Evolutionary conservation across 1,284 basidiomycete genomes (phyloP).

Genomic region (Porogramme epimiltina): DNA sequence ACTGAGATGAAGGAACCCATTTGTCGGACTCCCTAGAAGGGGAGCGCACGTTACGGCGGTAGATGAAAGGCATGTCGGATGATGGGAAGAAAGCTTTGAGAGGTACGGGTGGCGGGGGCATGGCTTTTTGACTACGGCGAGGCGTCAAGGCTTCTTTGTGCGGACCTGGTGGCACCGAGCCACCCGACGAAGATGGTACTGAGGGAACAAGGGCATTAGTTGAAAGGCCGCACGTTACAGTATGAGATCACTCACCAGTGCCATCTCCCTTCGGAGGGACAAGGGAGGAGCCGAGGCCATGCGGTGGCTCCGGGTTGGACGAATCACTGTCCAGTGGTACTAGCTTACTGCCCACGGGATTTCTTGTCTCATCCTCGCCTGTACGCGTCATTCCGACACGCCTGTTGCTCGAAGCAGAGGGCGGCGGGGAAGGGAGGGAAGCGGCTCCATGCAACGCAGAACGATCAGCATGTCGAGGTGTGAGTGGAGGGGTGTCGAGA

Average conservation of each 20-base stretch:
- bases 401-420: constrained; percentile 4
- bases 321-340: too few species aligned
- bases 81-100: constrained; percentile 3
- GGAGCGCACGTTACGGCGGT: neutral
- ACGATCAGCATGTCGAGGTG: constrained; percentile 1
- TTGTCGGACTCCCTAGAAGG: constrained; percentile 4
- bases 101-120: constrained; percentile 16
- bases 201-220: neutral
- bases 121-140: constrained; percentile 2
- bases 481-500: constrained; percentile 2
- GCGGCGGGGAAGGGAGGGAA: constrained; percentile 19
- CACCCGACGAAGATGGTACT: neutral
- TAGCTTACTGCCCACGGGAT: too few species aligned
- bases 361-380: too few species aligned
- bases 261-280: too few species aligned
- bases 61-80: neutral
- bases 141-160: constrained; percentile 7
- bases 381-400: neutral
- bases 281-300: too few species aligned
- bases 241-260: too few species aligned
- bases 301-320: too few species aligned
- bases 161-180: neutral
- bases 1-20: constrained; percentile 29
- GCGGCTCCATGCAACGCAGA: neutral
- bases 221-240: too few species aligned